Base-by-base conservation (phyloP, 1,284 basidiomycete species). In the Puccinia novopanici region DNA sequence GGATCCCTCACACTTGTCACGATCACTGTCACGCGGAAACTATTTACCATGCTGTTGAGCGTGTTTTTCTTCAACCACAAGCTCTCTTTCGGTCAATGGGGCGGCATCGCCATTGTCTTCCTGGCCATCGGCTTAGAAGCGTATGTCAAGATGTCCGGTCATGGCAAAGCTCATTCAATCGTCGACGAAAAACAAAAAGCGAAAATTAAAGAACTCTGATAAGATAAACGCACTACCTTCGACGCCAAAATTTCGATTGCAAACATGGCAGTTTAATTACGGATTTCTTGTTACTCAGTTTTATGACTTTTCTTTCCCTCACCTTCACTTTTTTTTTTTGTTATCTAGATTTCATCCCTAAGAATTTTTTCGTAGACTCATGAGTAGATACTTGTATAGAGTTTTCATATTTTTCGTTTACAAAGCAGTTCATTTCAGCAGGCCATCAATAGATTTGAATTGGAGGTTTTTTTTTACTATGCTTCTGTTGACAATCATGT, bases 41-140 rank as follows among this genome's bases (percentile, higher is more conserved):
- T 99, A 85, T 97, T 98, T 86, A 98, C 96, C 5, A 99, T 99
- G 96, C 88, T 99, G 17, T 88, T 99, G 52, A 95, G 93, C 9
- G 95, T 99, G 5, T 86, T 96, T 37, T 90, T 98, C 0, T 99
- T 98, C 86, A 91, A 93, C 83, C 96, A 99, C 87, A 89, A 89
- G 82, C 88, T 99, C 75, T 91, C 91, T 0, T 81, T 85, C 0
- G 92, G 94, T 0, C 97, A 99, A 87, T 99, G 97, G 97, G 83
- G 90, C 2, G 97, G 96, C 22, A 91, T 95, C 0, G 91, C 87
- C 0, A 90, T 95, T 42, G 97, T 99, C 4, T 98, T 99, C 86
- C 90, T 90, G 4, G 95, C 94, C 0, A 96, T 99, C 82, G 94
- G 93, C 0, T 89, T 98, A 19, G 96, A 98, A 86, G 95, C 95